Percentiles rank a stretch among this genome's conserved stretches.
Conservation (phyloP, 345 rosid genomes). For the Triadica sebifera region DNA sequence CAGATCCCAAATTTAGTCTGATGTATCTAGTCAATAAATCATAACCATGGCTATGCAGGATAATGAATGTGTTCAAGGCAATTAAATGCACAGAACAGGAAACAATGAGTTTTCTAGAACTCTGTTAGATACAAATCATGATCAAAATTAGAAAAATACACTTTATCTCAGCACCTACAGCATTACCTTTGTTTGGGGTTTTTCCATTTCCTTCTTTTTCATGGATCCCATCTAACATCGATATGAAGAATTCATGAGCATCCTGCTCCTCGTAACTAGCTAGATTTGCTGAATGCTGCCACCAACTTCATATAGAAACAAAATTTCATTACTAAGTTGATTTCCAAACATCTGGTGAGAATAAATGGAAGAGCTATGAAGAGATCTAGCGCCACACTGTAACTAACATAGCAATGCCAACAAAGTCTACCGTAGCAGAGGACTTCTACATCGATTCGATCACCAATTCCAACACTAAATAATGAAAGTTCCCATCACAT, state of each 20-base stretch:
- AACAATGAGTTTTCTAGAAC: background rate
- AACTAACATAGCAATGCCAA: background rate
- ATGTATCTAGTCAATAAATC: background rate
- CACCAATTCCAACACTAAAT: background rate
- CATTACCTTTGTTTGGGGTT: conserved; percentile 21
- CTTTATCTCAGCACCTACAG: background rate
- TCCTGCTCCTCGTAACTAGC: conserved; percentile 36
- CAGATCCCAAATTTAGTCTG: background rate
- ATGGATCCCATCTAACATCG: conserved; percentile 29
- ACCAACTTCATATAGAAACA: conserved; percentile 34
- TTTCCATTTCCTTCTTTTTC: conserved; percentile 22
- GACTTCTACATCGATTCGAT: background rate
- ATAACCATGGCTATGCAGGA: background rate
- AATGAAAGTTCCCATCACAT: background rate
- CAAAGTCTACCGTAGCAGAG: conserved; percentile 1
- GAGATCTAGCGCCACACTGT: conserved; percentile 8
- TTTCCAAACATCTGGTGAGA: conserved; percentile 11
- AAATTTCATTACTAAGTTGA: conserved; percentile 19
- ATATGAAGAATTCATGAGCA: conserved; percentile 37
- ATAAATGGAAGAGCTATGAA: conserved; percentile 8
- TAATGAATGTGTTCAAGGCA: background rate
- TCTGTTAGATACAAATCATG: background rate
- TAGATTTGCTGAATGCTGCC: conserved; percentile 34
- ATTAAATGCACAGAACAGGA: background rate
- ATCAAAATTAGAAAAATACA: background rate